These are phyloP conservation scores for Didymella arachidicola DNA, from an alignment of 2,329 filamentous ascomycete species.

Conservation along the genomic window DNA sequence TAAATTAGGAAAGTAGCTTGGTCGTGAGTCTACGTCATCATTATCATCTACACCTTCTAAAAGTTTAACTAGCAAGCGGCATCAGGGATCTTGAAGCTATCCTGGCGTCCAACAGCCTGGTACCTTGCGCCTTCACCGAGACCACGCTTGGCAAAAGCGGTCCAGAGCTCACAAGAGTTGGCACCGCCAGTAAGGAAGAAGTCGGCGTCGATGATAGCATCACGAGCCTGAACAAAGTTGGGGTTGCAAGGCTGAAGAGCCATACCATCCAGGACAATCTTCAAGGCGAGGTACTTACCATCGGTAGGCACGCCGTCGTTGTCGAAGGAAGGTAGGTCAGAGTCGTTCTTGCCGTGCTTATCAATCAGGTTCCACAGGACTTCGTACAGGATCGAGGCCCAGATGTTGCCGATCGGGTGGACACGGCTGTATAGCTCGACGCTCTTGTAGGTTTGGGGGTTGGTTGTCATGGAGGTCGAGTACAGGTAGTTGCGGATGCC, in stretches of 20 bases:
- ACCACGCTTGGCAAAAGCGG: conserved; percentile 65
- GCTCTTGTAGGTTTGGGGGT: conserved; percentile 60
- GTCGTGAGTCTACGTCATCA: conserved; percentile 5
- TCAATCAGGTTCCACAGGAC: conserved; percentile 66
- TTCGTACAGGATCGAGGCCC: conserved; percentile 64
- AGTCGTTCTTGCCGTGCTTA: conserved; percentile 61
- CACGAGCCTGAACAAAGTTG: conserved; percentile 61
- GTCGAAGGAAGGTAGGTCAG: conserved; percentile 53
- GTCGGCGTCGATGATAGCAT: conserved; percentile 66
- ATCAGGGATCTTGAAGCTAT: conserved; percentile 36
- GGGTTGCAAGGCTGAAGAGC: conserved; percentile 65
- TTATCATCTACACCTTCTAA: neutral
- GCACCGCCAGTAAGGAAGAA: conserved; percentile 59
- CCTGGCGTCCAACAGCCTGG: conserved; percentile 26
- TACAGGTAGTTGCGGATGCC: conserved; percentile 63
- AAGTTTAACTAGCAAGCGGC: conserved; percentile 22
- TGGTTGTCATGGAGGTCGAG: conserved; percentile 59
- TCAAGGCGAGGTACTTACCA: conserved; percentile 61
- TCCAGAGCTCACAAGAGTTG: conserved; percentile 64
- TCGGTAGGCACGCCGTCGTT: conserved; percentile 59
- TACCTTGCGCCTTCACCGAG: conserved; percentile 52
- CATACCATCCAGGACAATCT: conserved; percentile 62
- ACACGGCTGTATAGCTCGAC: conserved; percentile 52
- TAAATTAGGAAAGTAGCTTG: conserved; percentile 13
- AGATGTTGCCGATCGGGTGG: conserved; percentile 62